These are phyloP conservation scores for Coccinonectria pachysandricola DNA, from an alignment of 2,329 filamentous ascomycete genomes.

Conservation along the genomic window DNA sequence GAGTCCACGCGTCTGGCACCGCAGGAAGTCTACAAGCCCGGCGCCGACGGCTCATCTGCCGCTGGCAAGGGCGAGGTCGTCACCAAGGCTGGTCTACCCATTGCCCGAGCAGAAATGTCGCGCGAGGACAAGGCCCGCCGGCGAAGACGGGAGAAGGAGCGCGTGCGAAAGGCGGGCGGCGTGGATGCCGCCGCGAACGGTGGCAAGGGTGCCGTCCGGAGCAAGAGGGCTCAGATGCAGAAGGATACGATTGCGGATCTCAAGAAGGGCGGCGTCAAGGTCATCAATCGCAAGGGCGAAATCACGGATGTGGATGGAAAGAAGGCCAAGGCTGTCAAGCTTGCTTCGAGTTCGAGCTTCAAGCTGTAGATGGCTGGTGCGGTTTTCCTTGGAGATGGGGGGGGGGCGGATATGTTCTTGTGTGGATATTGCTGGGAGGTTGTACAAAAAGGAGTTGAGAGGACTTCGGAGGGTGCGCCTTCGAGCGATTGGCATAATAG, in stretches of 20 bases:
- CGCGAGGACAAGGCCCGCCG: slow-evolving; percentile 73
- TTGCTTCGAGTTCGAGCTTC: slow-evolving; percentile 45
- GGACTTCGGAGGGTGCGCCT: no score
- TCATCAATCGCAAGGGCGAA: slow-evolving; percentile 85
- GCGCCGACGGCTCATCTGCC: slow-evolving; percentile 44
- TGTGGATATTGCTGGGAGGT: no score
- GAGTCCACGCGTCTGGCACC: slow-evolving; percentile 72
- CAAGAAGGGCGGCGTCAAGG: slow-evolving; percentile 78
- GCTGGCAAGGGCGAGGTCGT: slow-evolving; percentile 65
- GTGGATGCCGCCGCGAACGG: slow-evolving; percentile 26
- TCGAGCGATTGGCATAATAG: no score
- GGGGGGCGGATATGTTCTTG: not conserved
- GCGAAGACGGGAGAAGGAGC: slow-evolving; percentile 76
- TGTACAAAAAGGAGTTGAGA: not conserved
- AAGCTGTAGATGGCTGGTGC: slow-evolving; percentile 43
- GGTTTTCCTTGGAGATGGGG: not conserved
- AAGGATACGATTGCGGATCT: slow-evolving; percentile 51
- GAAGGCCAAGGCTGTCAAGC: slow-evolving; percentile 47
- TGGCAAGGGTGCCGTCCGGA: slow-evolving; percentile 35
- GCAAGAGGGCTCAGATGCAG: slow-evolving; percentile 44
- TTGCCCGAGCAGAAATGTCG: slow-evolving; percentile 77
- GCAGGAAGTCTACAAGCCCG: slow-evolving; percentile 86
- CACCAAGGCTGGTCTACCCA: slow-evolving; percentile 63
- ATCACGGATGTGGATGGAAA: slow-evolving; percentile 76
- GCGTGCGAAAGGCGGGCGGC: slow-evolving; percentile 58